Evolutionary conservation across 352 stramenopile genomes (phyloP), one percentile per base, ranked within the genome.

Genomic region (Phytophthora capsici): DNA sequence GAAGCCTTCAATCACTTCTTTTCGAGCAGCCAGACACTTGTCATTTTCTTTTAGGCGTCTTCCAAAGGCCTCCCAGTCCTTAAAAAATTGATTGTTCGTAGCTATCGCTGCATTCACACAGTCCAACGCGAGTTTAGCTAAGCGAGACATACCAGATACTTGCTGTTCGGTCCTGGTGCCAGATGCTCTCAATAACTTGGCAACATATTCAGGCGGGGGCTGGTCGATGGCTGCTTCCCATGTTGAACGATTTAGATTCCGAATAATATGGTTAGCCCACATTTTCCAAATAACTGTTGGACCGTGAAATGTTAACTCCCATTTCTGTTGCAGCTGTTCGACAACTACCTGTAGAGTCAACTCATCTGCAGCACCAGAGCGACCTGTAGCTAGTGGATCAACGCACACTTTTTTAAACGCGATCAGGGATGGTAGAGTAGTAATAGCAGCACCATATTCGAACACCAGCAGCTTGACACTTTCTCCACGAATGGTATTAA

Each of bases 221-320:
- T 53, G 10, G 2, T 37, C 8, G 5, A 61, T 22, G 13, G 41
- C 41, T 5, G 20, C 16, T 20, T 63, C 43, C 44, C 22, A 55
- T 13, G 55, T 55, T 6, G 55, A 63, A 10, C 44, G 55, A 45
- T 63, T n/a, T 4, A 56, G 25, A 19, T 52, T 63, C 10, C 45
- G 7, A 12, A 26, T 48, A 17, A 63, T 41, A 6, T 47, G 25
- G 34, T 63, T 63, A 6, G 55, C 55, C 55, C 44, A 55, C 55
- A 40, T 63, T 36, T 23, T 30, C 55, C 55, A 63, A 2, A 34
- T 34, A 6, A 17, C 6, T 25, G 25, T 44, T 6, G 25, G 23
- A n/a, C 8, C n/a, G 46, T 63, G 55, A 41, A 36, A 63, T 38
- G 55, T 55, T 25, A 16, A 22, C 5, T 26, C 43, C 53, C 37